Evolutionary conservation across 2,329 filamentous ascomycete genomes (phyloP), one percentile per base, ranked within the genome.

Genomic region (Colletotrichum sp.): DNA sequence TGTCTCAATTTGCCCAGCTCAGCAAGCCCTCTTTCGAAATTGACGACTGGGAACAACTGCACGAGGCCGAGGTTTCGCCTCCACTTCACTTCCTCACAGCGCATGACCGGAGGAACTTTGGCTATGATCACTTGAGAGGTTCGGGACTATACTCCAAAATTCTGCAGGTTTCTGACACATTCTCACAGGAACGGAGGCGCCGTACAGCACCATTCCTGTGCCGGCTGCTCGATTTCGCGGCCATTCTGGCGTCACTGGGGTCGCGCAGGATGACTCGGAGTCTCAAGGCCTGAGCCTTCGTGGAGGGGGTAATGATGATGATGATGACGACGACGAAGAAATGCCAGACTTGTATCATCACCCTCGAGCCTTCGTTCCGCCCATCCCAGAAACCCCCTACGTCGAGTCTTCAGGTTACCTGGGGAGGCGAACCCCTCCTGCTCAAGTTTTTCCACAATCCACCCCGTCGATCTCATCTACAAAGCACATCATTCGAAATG

Each of bases 1-100:
- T 76, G 52, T 66, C 71, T 8, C 59, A 62, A 13, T 75, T 84
- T 10, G 57, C 77, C 2, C 75, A 77, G 6, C 48, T 62, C 6
- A n/a, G 80, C 32, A 81, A 82, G 55, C 79, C 81, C 5, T 79
- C 83, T 28, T 75, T 80, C 13, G 71, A 71, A 48, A 72, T 76
- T 22, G 69, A 72, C 12, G 78, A 80, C 36, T 77, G 76, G n/a
- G 77, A 77, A 4, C 72, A 75, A 24, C 77, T 79, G 18, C 76
- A 73, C 8, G 77, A 76, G 5, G 78, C 80, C 48, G 77, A 79
- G 26, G 75, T 79, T 26, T 72, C 77, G 36, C 81, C 81, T 7
- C 84, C 81, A 3, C 34, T 84, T n/a, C 82, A 84, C 57, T 83
- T 84, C 15, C 79, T 83, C 22, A 81, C 82, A 1, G 82, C 80